Base-by-base conservation (phyloP, 768 basidiomycete species). In the Amanita muscaria region DNA sequence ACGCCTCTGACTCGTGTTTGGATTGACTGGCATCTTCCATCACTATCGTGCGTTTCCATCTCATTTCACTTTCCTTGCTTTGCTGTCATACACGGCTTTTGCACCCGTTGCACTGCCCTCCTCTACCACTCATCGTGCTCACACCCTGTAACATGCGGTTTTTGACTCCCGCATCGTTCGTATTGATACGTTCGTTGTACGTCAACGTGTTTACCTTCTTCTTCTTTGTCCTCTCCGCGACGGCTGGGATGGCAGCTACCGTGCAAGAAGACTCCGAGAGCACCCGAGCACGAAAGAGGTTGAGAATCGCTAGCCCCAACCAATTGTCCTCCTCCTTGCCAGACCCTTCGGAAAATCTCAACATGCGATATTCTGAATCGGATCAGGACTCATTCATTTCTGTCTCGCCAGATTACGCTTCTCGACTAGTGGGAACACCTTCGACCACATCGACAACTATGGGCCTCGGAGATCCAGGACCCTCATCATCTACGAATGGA, bases 261-360 rank as follows among this genome's bases (percentile, higher is more conserved):
- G 37, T 31, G 19, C 22, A 23, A 29, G 24, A 40, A 73, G 71
- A 73, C 59, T 51, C 67, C 63, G 78, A 78, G 63, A 64, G 64
- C 50, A 50, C 70, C 44, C 69, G 80, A 61, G 77, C 78, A 53
- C 73, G 73, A 64, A 85, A 85, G 71, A 73, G 83, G 70, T 80
- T 80, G 69, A 74, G 83, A 63, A 67, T 74, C 57, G 69, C 72
- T 56, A 69, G 55, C 53, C 58, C 59, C 47, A 51, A 56, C 58
- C 58, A 60, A 18, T 33, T 32, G 23, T 16, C 33, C 1, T 10
- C 7, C 10, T 27, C 42, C 48, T 56, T 55, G 48, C 50, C 57
- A 49, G 43, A 56, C 52, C 47, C 52, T 51, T 44, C 47, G 38
- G 53, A 49, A 57, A 50, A 56, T 55, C 49, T 38, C 54, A 68